These are phyloP conservation scores for Symbiodinium pilosum DNA, from an alignment of 73 alveolate genomes.

Conservation along the genomic window DNA sequence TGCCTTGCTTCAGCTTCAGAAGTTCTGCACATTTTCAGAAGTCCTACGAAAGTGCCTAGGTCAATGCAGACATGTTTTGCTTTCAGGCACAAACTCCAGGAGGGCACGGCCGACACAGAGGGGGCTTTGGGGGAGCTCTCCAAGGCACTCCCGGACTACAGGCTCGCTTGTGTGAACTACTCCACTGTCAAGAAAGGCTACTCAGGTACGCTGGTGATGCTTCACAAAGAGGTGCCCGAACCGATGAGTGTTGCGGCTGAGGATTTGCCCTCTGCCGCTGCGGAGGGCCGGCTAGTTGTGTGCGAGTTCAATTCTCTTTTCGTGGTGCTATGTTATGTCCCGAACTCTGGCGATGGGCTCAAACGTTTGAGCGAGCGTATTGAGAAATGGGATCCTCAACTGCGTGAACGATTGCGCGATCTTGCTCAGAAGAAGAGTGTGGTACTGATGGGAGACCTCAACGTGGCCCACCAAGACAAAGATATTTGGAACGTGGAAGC, in stretches of 20 bases:
- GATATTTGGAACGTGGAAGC: slow-evolving; percentile 85
- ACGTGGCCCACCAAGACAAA: slow-evolving; percentile 84
- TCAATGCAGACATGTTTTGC: too few species aligned
- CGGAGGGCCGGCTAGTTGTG: slow-evolving; percentile 71
- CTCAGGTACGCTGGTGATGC: slow-evolving; percentile 49
- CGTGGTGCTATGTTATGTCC: slow-evolving; percentile 65
- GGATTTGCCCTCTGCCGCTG: slow-evolving; percentile 63
- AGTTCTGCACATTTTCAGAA: too few species aligned
- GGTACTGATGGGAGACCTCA: slow-evolving; percentile 79
- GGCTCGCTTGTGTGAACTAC: slow-evolving; percentile 43
- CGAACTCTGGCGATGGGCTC: slow-evolving; percentile 82
- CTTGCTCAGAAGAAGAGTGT: slow-evolving; percentile 37
- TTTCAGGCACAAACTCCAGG: slow-evolving; percentile 78
- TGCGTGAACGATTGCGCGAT: background rate
- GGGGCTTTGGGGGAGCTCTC: slow-evolving; percentile 41
- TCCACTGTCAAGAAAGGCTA: slow-evolving; percentile 87
- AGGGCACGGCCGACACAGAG: slow-evolving; percentile 34
- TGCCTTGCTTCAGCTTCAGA: too few species aligned
- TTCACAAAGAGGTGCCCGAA: slow-evolving; percentile 47
- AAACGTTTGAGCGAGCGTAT: slow-evolving; percentile 55
- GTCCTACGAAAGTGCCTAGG: too few species aligned
- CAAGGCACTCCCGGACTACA: slow-evolving; percentile 47
- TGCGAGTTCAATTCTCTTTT: slow-evolving; percentile 7
- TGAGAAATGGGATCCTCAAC: slow-evolving; percentile 65
- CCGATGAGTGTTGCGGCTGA: slow-evolving; percentile 24